Conservation (phyloP, 1,284 basidiomycete species). For the Afroboletus lepidellus region DNA sequence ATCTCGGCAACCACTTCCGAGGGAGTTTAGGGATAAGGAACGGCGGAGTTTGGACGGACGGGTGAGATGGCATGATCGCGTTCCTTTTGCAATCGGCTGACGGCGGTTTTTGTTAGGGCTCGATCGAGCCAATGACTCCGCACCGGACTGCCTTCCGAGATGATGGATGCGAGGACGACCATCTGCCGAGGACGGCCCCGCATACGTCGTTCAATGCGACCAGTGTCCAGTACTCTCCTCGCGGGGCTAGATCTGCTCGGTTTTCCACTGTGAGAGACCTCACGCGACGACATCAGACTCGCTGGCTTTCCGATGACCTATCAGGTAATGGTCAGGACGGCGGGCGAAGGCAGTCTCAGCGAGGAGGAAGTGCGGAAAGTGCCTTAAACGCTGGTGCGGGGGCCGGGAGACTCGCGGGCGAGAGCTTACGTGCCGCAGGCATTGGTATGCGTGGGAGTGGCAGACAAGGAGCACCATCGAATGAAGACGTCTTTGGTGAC, state of each 20-base stretch:
- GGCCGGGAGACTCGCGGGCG: conserved; percentile 57
- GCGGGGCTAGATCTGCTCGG: conserved; percentile 34
- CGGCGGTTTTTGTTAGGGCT: conserved; percentile 14
- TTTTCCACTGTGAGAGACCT: conserved; percentile 48
- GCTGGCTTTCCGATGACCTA: conserved; percentile 50
- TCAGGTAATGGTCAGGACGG: conserved; percentile 22
- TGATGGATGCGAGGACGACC: conserved; percentile 17
- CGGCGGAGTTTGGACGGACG: conserved; percentile 42
- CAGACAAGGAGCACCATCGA: conserved; percentile 22
- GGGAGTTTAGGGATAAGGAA: conserved; percentile 52
- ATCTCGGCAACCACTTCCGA: conserved; percentile 56
- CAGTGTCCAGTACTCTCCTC: conserved; percentile 30
- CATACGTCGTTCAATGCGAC: conserved; percentile 22
- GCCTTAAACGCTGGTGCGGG: conserved; percentile 39
- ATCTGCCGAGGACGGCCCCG: conserved; percentile 20
- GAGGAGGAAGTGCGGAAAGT: conserved; percentile 67
- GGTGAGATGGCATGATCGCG: conserved; percentile 35
- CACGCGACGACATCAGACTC: conserved; percentile 47
- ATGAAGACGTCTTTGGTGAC: conserved; percentile 41
- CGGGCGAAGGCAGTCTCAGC: conserved; percentile 48
- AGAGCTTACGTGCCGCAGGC: conserved; percentile 72
- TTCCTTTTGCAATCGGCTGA: conserved; percentile 8
- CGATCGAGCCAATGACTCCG: conserved; percentile 29
- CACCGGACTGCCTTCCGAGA: conserved; percentile 19
- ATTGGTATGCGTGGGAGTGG: conserved; percentile 40